Evolutionary conservation across 164 flowering plant genomes (phyloP), one percentile per base, ranked within the genome.

Genomic region (Piper betle): DNA sequence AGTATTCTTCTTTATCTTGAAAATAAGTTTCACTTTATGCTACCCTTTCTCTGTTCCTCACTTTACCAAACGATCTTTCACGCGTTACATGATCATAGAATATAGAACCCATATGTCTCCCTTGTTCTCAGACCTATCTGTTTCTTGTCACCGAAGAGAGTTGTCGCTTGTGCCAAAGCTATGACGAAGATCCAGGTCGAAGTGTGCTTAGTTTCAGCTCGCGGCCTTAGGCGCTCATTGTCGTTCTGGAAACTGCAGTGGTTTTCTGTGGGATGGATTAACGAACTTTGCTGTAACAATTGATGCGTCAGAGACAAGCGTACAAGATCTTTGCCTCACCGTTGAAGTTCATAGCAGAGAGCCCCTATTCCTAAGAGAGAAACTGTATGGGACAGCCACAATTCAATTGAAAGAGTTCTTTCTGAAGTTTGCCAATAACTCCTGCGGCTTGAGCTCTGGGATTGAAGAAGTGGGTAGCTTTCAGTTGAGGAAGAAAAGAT

Each of bases 231-330:
- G 6, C 84, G 81, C 3, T 62, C 78, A 0, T 79, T 87, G 2
- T 78, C 90, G 0, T 68, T 87, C 10, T 81, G 80, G 84, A 89
- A 81, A 82, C 87, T 67, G 48, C 98, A 92, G 37, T 89, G 96
- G 96, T 89, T 69, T 65, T 93, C 96, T 1, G 96, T 92, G n/a
- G 93, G 84, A 19, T 92, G 96, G 97, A 74, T 89, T 59, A 84
- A 91, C 94, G 55, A 88, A 86, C 76, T 92, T 92, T 57, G 75
- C 87, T 0, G 64, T 74, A 17, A 60, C 61, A 52, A 65, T 92
- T 48, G 93, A 86, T 53, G 66, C 65, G 55, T 73, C 82, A 10
- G 76, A 69, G n/a, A 5, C 76, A 8, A 64, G 77, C 42, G 57
- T 71, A 18, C 63, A 78, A 37, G 83, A 77, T 58, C 46, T 72